phyloP scores from a whole-genome alignment of 345 rosid genomes.

The Hibiscus syriacus region DNA sequence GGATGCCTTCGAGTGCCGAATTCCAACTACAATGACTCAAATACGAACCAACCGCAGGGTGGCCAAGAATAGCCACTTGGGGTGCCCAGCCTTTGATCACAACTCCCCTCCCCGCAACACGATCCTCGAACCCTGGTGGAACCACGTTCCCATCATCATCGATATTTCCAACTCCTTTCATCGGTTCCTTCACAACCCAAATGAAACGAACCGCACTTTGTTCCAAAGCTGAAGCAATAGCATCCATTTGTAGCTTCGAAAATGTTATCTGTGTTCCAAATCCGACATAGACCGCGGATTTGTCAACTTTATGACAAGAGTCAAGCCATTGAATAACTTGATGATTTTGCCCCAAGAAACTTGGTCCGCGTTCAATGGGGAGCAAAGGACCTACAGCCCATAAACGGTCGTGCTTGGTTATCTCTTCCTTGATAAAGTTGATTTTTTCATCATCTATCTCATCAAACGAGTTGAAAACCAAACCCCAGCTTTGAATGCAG shows the following conservation, averaged over 20 bases:
- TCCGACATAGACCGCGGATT: slow-evolving; percentile 50
- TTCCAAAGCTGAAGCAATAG: slow-evolving; percentile 37
- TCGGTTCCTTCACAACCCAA: slow-evolving; percentile 33
- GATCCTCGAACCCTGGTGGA: slow-evolving; percentile 34
- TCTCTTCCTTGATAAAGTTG: slow-evolving; percentile 19
- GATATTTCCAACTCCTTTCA: no score
- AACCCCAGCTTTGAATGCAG: neutral
- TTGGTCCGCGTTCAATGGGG: slow-evolving; percentile 25
- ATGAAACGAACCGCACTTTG: slow-evolving; percentile 40
- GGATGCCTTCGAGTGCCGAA: slow-evolving; percentile 39
- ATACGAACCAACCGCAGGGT: slow-evolving; percentile 44
- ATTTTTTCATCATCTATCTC: slow-evolving; percentile 35
- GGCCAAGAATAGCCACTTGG: slow-evolving; percentile 34
- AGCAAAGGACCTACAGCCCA: slow-evolving; percentile 52
- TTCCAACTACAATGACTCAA: slow-evolving; percentile 72
- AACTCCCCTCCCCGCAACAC: slow-evolving; percentile 40
- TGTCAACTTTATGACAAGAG: slow-evolving; percentile 17
- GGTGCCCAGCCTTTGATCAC: slow-evolving; percentile 54
- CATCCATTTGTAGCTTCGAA: slow-evolving; percentile 34
- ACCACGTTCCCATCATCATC: no score
- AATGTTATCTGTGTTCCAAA: slow-evolving; percentile 54
- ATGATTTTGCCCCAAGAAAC: neutral
- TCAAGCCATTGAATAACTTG: slow-evolving; percentile 53
- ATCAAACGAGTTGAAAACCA: slow-evolving; percentile 36
- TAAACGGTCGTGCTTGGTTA: slow-evolving; percentile 14